Base-by-base conservation (phyloP, 495 filamentous ascomycete genomes). In the Ramalina intermedia region DNA sequence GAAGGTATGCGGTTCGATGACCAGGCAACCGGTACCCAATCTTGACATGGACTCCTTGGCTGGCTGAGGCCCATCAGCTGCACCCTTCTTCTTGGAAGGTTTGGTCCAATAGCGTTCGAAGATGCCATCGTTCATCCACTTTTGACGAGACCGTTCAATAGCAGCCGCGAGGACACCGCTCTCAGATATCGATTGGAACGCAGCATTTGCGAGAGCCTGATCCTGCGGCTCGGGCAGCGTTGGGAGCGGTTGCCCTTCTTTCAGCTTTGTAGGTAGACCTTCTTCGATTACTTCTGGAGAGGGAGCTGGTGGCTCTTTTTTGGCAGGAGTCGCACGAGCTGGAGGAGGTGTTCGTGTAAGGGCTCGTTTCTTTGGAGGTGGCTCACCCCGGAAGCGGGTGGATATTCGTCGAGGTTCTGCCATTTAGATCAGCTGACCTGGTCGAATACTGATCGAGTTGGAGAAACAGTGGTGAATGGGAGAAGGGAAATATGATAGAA, bases 51-150 rank as follows among this genome's bases (percentile, higher is more conserved):
- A 83, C 41, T 94, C 85, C 58, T 86, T 85, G 5, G 84, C 74
- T 1, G 88, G 90, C 54, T 94, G 93, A 42, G 85, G 78, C 48
- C 82, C 72, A 52, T 83, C 79, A 12, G 76, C 67, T 23, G 74
- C 73, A 17, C 44, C 29, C 23, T 84, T 80, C 65, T 85, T 87
- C 68, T 89, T 94, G 48, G 77, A 74, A 6, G 88, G 87, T 57
- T 96, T 94, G 11, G 82, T 82, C 82, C 89, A 96, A 64, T 93
- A 96, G 55, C 84, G 84, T 52, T 91, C 87, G 51, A 99, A 85
- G 35, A 95, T 80, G 16, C 84, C 82, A 54, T 94, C 87, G 55
- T 72, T 80, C 8, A 87, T 73, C 93, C 93, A 96, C 76, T 80
- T 83, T 55, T 82, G 76, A 47, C 86, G 85, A 43, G 93, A 96